Evolutionary conservation across 2,329 filamentous ascomycete genomes (phyloP).

Genomic region (Orbilia brochopaga): DNA sequence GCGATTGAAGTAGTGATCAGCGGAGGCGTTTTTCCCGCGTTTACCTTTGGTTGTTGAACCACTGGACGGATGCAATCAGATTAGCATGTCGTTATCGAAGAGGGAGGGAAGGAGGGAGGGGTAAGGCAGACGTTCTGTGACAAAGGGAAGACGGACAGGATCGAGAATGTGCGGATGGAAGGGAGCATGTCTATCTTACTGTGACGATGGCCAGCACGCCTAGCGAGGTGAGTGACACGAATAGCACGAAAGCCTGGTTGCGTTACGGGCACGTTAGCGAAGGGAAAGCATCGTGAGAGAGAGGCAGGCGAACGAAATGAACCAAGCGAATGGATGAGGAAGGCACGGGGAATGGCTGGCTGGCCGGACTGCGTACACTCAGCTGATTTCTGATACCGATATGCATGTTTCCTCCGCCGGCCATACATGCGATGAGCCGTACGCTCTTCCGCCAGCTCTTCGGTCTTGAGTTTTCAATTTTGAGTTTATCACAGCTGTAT

Average conservation of each 20-base stretch:
- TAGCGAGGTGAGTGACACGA: constrained; percentile 48
- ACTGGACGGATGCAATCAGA: constrained; percentile 18
- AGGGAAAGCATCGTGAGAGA: background rate
- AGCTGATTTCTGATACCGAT: constrained; percentile 48
- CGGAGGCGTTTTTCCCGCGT: background rate
- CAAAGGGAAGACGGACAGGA: background rate
- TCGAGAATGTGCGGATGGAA: too few relatives aligned
- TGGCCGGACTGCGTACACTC: constrained; percentile 38
- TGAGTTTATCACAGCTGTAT: too few relatives aligned
- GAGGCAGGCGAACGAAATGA: background rate
- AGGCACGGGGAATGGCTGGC: background rate
- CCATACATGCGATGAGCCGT: background rate
- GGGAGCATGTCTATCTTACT: constrained; percentile 22
- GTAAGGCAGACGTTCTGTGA: too few relatives aligned
- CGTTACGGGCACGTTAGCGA: constrained; percentile 9
- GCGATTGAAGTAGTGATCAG: constrained; percentile 1
- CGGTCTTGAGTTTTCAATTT: too few relatives aligned
- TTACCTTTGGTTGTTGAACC: constrained; percentile 51
- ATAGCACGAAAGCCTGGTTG: constrained; percentile 40
- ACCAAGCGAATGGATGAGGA: too few relatives aligned
- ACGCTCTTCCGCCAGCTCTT: background rate
- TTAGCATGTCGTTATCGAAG: constrained; percentile 8
- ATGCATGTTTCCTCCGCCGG: constrained; percentile 24
- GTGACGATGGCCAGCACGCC: constrained; percentile 49
- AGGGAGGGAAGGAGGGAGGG: background rate